Evolutionary conservation across 108 stramenopile genomes (phyloP).

Genomic region (Mediolabrus comicus): DNA sequence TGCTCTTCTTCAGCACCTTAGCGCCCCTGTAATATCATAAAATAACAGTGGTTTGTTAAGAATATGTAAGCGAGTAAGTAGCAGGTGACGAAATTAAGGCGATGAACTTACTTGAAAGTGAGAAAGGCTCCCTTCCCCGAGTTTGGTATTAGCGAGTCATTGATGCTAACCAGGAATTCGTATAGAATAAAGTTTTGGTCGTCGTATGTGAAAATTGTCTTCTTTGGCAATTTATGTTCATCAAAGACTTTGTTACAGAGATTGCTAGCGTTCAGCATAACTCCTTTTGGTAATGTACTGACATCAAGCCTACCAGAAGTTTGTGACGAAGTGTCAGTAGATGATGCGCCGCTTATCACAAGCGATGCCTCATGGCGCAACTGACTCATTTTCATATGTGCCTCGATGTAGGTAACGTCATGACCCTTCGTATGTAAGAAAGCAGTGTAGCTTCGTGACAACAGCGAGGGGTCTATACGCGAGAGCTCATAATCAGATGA

Average conservation of each 20-base stretch:
- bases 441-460: slow-evolving; percentile 2
- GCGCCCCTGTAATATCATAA: slow-evolving; percentile 12
- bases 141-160: slow-evolving; percentile 12
- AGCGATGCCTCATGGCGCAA: slow-evolving; percentile 11
- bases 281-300: neutral
- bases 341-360: neutral
- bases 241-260: slow-evolving; percentile 15
- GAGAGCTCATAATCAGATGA: slow-evolving; percentile 14
- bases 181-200: slow-evolving; percentile 20
- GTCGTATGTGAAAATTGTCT: slow-evolving; percentile 18
- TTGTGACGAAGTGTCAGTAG: neutral
- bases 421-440: slow-evolving; percentile 5
- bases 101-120: slow-evolving; percentile 25
- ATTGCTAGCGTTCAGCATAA: slow-evolving; percentile 17
- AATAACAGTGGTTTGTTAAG: neutral
- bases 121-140: slow-evolving; percentile 47
- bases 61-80: neutral
- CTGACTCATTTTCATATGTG: neutral
- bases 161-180: slow-evolving; percentile 25
- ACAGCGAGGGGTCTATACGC: neutral
- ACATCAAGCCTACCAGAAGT: slow-evolving; percentile 4
- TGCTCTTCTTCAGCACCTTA: slow-evolving; percentile 28
- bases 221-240: slow-evolving; percentile 16
- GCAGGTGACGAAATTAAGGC: neutral
- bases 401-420: neutral